Conservation (phyloP, 129 eudicot genomes). For the Calendula officinalis region DNA sequence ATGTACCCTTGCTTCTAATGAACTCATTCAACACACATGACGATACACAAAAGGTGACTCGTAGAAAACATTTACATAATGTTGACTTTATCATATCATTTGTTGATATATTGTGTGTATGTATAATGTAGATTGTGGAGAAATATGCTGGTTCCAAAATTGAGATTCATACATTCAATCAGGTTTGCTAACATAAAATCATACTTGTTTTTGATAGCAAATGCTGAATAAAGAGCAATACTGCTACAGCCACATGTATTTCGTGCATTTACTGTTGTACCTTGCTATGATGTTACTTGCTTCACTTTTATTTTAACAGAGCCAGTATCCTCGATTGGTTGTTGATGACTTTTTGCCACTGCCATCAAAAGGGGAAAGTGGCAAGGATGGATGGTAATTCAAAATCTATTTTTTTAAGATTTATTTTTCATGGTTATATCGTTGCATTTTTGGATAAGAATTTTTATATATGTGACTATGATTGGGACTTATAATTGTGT, state of each 20-base stretch:
- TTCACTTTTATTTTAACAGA: neutral
- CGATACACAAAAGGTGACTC: slow-evolving; percentile 82
- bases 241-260: too few relatives aligned
- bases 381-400: slow-evolving; percentile 13
- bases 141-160: slow-evolving; percentile 76
- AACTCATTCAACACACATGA: slow-evolving; percentile 99
- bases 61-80: neutral
- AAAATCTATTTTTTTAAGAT: neutral
- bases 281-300: slow-evolving; percentile 23
- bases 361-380: neutral
- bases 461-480: neutral
- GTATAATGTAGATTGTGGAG: slow-evolving; percentile 68
- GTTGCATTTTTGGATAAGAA: too few relatives aligned
- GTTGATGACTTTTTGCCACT: slow-evolving; percentile 9
- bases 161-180: slow-evolving; percentile 94
- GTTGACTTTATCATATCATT: neutral
- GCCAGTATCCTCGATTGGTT: neutral
- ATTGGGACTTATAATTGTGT: slow-evolving; percentile 20
- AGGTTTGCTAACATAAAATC: slow-evolving; percentile 43
- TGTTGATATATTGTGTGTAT: slow-evolving; percentile 8
- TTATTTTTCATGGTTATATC: too few relatives aligned
- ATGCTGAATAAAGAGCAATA: neutral
- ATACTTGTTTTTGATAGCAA: slow-evolving; percentile 5
- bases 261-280: too few relatives aligned
- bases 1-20: slow-evolving; percentile 89